Evolutionary conservation across 345 rosid genomes (phyloP), one percentile per base, ranked within the genome.

Genomic region (Aurinia saxatilis): DNA sequence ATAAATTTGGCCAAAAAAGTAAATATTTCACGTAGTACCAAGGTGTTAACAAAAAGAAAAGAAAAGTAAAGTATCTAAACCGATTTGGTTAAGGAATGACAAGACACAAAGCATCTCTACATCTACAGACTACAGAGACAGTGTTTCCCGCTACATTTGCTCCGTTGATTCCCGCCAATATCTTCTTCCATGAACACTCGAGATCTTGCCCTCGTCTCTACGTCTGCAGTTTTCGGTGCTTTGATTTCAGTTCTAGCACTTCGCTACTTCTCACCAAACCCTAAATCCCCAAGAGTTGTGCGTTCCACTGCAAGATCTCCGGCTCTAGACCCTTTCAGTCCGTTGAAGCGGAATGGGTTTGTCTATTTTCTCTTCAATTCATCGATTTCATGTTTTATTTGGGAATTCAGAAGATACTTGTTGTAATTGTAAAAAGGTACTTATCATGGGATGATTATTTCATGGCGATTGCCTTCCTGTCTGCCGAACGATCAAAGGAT

Each of bases 391-490:
- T 23, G 31, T 19, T 23, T 5, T 21, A 11, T 15, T 27, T 27
- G 4, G 0, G 16, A 8, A 3, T n/a, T n/a, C n/a, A n/a, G n/a
- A n/a, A n/a, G n/a, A n/a, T n/a, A n/a, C n/a, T n/a, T n/a, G n/a
- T n/a, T n/a, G n/a, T n/a, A n/a, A n/a, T n/a, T n/a, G n/a, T n/a
- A n/a, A n/a, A n/a, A 79, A 92, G 98, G 46, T 87, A 85, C 73
- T 68, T 92, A 72, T 82, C 91, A 9, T 89, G 97, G 97, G 98
- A 92, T 66, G 98, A 92, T 80, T 90, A 90, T 71, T 90, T 90
- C 65, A 90, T 90, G 97, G 82, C 96, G 50, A 77, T 85, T 68
- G 97, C 96, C 10, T 83, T 90, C 64, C 54, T 90, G 7, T 84
- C 96, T 10, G 93, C 97, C 6, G 81, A 90, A 68, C 65, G 97